Evolutionary conservation across 176 grass and related monocot species (phyloP).

Genomic region (Avena atlantica): DNA sequence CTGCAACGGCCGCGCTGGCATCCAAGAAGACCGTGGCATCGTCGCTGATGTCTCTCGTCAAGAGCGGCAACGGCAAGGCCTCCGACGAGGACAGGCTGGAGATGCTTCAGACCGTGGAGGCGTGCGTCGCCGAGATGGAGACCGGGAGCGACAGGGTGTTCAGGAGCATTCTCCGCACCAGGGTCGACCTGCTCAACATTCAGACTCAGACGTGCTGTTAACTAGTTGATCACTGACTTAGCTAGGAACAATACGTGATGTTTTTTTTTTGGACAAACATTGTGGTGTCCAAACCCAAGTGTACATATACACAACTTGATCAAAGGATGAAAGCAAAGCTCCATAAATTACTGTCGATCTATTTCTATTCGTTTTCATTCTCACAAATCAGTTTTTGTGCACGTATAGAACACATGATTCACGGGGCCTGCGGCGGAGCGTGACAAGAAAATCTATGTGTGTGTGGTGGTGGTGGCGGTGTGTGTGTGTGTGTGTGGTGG

Average conservation of each 20-base stretch:
- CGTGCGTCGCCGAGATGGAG: conserved; percentile 45
- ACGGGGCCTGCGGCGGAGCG: no score
- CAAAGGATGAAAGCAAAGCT: neutral
- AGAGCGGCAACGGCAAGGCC: neutral
- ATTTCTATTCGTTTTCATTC: no score
- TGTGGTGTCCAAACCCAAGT: conserved; percentile 13
- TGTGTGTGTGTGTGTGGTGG: no score
- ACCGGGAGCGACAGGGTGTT: conserved; percentile 55
- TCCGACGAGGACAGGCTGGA: conserved; percentile 40
- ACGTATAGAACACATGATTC: no score
- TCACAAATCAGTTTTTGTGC: no score
- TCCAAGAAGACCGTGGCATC: conserved; percentile 34
- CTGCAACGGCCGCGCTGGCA: neutral
- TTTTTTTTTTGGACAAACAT: neutral
- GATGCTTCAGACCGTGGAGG: conserved; percentile 36
- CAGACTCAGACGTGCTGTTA: conserved; percentile 28
- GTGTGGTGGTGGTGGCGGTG: no score
- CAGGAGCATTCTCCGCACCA: conserved; percentile 49
- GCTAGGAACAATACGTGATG: no score
- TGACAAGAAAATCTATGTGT: no score
- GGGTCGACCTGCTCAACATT: conserved; percentile 69
- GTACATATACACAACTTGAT: conserved; percentile 35
- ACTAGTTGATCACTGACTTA: neutral
- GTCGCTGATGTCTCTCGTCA: conserved; percentile 13
- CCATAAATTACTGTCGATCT: neutral